These are phyloP conservation scores for Blastobotrys serpentis DNA, from an alignment of 1,139 yeast genomes.

Conservation along the genomic window DNA sequence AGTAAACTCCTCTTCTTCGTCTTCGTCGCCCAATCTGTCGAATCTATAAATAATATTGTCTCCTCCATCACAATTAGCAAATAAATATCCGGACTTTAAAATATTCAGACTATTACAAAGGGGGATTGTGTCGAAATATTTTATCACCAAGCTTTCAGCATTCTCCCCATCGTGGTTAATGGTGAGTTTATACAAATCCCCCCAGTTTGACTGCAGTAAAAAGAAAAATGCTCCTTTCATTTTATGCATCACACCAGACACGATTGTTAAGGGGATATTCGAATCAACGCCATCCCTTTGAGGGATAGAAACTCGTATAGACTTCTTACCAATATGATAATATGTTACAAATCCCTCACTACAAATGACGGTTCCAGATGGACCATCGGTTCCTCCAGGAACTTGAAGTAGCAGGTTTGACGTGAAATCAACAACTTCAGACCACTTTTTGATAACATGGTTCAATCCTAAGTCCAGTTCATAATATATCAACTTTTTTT, in stretches of 20 bases:
- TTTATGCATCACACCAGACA: conserved; percentile 59
- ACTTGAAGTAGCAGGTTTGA: conserved; percentile 47
- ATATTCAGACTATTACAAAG: conserved; percentile 55
- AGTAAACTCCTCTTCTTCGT: conserved; percentile 32
- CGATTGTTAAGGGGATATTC: conserved; percentile 43
- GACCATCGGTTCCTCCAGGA: conserved; percentile 56
- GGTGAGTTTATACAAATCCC: conserved; percentile 75
- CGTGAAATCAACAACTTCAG: conserved; percentile 43
- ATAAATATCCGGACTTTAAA: conserved; percentile 73
- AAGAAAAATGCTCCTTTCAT: conserved; percentile 53
- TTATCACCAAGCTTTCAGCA: conserved; percentile 41
- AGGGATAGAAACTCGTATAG: conserved; percentile 54
- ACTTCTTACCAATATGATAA: conserved; percentile 39
- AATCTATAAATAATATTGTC: conserved; percentile 72
- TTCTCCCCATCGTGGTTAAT: conserved; percentile 46
- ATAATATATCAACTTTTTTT: conserved; percentile 56
- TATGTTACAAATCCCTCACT: conserved; percentile 49
- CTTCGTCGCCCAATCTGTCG: conserved; percentile 67
- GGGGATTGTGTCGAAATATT: conserved; percentile 77
- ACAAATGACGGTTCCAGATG: conserved; percentile 60
- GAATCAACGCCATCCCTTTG: conserved; percentile 34
- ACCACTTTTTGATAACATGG: conserved; percentile 57
- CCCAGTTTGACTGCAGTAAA: conserved; percentile 66
- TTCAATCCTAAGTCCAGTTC: conserved; percentile 86
- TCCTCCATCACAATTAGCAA: conserved; percentile 61